phyloP scores from a whole-genome alignment of 2,329 filamentous ascomycete species.

The Leptographium flavum region DNA sequence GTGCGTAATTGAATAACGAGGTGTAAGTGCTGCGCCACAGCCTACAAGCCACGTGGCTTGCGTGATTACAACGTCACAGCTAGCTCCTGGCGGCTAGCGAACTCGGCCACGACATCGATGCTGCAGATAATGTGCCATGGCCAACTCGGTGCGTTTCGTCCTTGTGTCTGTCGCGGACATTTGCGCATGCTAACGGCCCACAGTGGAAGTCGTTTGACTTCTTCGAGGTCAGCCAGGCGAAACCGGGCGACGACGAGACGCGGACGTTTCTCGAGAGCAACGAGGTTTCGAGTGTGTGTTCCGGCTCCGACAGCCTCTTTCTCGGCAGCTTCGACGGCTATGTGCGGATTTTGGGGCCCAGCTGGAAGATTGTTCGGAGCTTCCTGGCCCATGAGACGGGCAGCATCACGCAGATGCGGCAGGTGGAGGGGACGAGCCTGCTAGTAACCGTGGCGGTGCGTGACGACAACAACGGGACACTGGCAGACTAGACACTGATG shows the following conservation, averaged over 20 bases:
- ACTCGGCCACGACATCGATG: too few species aligned
- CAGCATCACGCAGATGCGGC: constrained; percentile 80
- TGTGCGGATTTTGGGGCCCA: constrained; percentile 74
- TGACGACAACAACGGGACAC: background rate
- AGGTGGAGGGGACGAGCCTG: constrained; percentile 74
- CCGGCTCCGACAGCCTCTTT: constrained; percentile 81
- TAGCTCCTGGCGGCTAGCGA: too few species aligned
- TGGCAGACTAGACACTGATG: constrained; percentile 14
- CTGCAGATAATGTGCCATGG: constrained; percentile 17
- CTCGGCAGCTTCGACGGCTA: constrained; percentile 73
- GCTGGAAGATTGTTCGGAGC: constrained; percentile 73
- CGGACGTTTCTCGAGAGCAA: constrained; percentile 67
- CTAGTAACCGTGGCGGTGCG: constrained; percentile 63
- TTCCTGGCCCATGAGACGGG: constrained; percentile 77
- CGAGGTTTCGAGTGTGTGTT: constrained; percentile 70
- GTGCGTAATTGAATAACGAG: too few species aligned
- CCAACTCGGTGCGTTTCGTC: constrained; percentile 15
- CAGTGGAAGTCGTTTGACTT: constrained; percentile 99
- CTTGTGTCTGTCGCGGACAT: background rate
- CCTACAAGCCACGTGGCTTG: background rate
- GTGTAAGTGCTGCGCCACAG: background rate
- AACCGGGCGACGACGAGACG: constrained; percentile 65
- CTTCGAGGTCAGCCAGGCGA: constrained; percentile 85
- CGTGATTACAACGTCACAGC: background rate
- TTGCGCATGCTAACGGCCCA: constrained; percentile 1